Evolutionary conservation across 192 early-diverging fungal genomes (phyloP), one percentile per base, ranked within the genome.

Genomic region (Gryganskiella cystojenkinii): DNA sequence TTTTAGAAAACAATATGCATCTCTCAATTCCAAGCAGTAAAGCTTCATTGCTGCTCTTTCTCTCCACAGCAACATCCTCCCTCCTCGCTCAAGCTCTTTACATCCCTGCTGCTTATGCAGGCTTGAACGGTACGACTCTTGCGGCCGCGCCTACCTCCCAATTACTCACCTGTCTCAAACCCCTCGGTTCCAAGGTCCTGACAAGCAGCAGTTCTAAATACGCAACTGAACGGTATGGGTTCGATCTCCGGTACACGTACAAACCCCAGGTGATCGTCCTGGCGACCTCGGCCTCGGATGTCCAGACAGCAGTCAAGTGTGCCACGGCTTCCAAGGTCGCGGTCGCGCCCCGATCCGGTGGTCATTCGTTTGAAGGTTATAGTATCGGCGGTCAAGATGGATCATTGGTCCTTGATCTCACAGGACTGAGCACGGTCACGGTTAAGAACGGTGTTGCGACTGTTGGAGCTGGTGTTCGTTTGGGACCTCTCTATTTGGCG

Each of bases 311-410:
- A 17, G 67, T 80, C 45, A 69, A 72, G 20, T 83, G 82, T 28
- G 82, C 78, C 14, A 62, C 42, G 13, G 47, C 66, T 27, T 43
- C 57, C 7, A 76, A 71, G 37, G 40, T 83, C 17, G 28, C 71
- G 20, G 68, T 83, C 28, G 71, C 72, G 2, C 76, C 78, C n/a
- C 62, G 87, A 24, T 82, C 80, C 22, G 87, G 87, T 27, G 87
- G 86, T 15, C 86, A 89, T 57, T 86, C 85, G 13, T 89, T 84
- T 69, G 88, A 89, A 67, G 82, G 70, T 28, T 83, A 88, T 20
- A 65, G 53, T 19, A 80, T 81, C 3, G 81, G 81, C 56, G 78
- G 81, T 28, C 68, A 74, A 42, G 79, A 84, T 62, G 82, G 79
- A 9, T 68, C 80, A 7, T 27, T 89, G n/a, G 79, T 89, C 6